Evolutionary conservation across 2,329 filamentous ascomycete genomes (phyloP).

Genomic region (Stachybotrys echinatus): DNA sequence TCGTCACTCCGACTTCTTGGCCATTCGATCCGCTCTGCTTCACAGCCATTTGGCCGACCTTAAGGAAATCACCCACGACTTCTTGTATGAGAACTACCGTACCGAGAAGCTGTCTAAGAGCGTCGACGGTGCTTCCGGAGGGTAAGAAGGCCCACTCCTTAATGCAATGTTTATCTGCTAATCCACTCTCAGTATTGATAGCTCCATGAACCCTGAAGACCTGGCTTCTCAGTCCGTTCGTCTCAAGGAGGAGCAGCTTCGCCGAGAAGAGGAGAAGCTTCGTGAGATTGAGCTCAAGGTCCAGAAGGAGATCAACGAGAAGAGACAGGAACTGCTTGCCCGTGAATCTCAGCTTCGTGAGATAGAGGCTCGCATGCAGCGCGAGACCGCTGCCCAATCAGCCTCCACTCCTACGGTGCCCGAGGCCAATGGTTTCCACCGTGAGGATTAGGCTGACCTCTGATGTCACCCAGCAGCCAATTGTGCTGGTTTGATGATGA

Average conservation of each 20-base stretch:
- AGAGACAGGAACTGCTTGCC: constrained; percentile 95
- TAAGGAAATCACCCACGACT: constrained; percentile 99
- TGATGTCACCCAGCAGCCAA: constrained; percentile 6
- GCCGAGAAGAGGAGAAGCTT: constrained; percentile 98
- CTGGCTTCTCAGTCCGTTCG: constrained; percentile 95
- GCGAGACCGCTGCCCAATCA: constrained; percentile 59
- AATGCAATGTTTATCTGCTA: constrained; percentile 16
- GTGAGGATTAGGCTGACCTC: constrained; percentile 32
- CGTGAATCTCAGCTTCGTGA: constrained; percentile 98
- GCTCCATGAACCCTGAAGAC: constrained; percentile 94
- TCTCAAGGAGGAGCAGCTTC: constrained; percentile 98
- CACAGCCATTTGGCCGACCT: constrained; percentile 97
- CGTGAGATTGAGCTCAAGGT: constrained; percentile 99
- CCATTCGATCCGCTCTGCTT: constrained; percentile 90
- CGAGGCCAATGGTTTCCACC: constrained; percentile 52
- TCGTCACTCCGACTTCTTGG: constrained; percentile 96
- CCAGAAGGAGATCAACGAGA: constrained; percentile 99
- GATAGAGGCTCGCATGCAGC: constrained; percentile 95
- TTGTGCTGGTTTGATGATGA: constrained; percentile 14
- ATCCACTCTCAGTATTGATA: constrained; percentile 50
- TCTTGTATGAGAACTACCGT: constrained; percentile 99
- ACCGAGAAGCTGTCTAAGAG: constrained; percentile 99
- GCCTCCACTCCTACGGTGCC: constrained; percentile 27
- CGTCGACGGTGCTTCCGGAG: constrained; percentile 82
- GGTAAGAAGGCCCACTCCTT: constrained; percentile 61